Evolutionary conservation across 441 rosid genomes (phyloP), one percentile per base, ranked within the genome.

Genomic region (Biscutella auriculata): DNA sequence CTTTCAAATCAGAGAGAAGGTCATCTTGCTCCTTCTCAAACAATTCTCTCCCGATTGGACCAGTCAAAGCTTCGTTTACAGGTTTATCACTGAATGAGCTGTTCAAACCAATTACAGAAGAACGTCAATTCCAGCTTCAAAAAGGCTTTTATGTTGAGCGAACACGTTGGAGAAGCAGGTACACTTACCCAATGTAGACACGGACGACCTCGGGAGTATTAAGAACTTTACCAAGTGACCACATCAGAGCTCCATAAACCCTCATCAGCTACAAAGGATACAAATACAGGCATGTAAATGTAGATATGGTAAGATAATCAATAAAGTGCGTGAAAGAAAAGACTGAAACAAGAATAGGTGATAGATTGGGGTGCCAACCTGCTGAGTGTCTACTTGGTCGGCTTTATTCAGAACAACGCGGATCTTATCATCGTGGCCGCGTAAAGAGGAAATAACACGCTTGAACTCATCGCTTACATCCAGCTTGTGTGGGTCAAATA

Each of bases 151-250:
- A 15, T 10, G 32, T 26, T 17, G 29, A 36, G 46, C n/a, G 27
- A 45, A 17, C 15, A 19, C 48, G 59, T 44, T 33, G 5, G 7
- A 27, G 29, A 43, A 41, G 21, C 9, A 45, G 28, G 66, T 52
- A 57, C 40, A 75, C 64, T 63, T 76, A 93, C 98, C 98, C 97
- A 35, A 88, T 87, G 76, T 93, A 93, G 56, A 93, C 97, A 45
- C 97, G 97, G 70, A 37, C 59, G 66, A 89, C 99, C 74, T 89
- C 99, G 33, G 97, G 97, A 65, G 95, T 89, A 64, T 87, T 87
- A 7, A 93, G 73, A 71, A 93, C 99, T 77, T 88, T 93, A 53
- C 98, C 95, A 10, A 93, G 95, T 28, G 98, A 93, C 97, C 97
- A 88, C 96, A 93, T 88, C 49, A 93, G 69, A 42, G 95, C 97